Percentiles rank a stretch among this genome's conserved stretches.
These are phyloP conservation scores for Coemansia sp. DNA, from an alignment of 192 early-diverging fungal species.

Conservation along the genomic window DNA sequence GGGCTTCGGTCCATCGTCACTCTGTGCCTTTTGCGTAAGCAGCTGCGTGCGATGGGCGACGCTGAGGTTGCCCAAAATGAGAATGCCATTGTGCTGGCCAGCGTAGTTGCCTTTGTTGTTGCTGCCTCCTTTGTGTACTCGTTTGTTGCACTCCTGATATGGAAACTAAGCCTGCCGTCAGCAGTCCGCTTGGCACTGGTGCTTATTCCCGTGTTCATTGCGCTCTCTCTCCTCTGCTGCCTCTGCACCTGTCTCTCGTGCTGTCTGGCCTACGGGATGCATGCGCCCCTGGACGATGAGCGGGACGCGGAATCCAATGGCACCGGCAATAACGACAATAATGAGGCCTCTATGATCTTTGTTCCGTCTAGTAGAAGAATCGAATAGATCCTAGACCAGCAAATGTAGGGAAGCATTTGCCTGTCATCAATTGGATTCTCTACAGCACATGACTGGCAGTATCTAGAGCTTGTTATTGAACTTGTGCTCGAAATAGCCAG, in stretches of 20 bases:
- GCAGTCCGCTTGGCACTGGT: conserved; percentile 59
- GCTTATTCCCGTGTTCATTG: conserved; percentile 68
- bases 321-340: background rate
- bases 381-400: background rate
- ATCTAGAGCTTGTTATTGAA: background rate
- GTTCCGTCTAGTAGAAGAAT: conserved; percentile 26
- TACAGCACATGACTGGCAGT: too few relatives aligned
- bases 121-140: conserved; percentile 51
- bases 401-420: too few relatives aligned
- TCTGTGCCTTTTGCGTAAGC: conserved; percentile 45
- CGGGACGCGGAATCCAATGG: conserved; percentile 5
- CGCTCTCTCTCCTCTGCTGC: conserved; percentile 37
- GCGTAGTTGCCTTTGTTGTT: conserved; percentile 52
- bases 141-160: conserved; percentile 56
- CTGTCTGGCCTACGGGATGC: conserved; percentile 40
- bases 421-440: too few relatives aligned
- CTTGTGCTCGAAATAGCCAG: conserved; percentile 21
- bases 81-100: conserved; percentile 32
- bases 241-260: conserved; percentile 39
- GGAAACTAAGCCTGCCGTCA: conserved; percentile 48
- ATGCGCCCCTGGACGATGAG: conserved; percentile 37
- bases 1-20: conserved; percentile 58
- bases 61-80: conserved; percentile 38
- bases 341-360: background rate
- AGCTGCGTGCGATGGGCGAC: conserved; percentile 48